Evolutionary conservation across 495 filamentous ascomycete genomes (phyloP), one percentile per base, ranked within the genome.

Genomic region (Talaromyces borbonicus): DNA sequence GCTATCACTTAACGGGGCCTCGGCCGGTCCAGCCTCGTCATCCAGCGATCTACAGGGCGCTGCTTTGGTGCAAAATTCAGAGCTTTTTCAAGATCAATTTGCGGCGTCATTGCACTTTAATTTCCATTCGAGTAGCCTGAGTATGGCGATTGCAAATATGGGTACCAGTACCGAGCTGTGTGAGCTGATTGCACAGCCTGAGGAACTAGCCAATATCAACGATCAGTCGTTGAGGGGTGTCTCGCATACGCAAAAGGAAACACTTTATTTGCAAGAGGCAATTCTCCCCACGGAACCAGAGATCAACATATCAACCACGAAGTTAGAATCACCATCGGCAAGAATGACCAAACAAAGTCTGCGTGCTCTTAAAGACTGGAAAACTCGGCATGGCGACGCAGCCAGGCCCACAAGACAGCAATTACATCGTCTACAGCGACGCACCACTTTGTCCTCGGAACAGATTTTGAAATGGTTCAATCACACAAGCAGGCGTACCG

Each of bases 381-480:
- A 35, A 46, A 33, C 8, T 2, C 16, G 24, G 16, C 29, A 46
- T 23, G 43, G 43, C 18, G 43, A 46, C 5, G 19, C 20, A 4
- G 11, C 43, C 11, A 46, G 15, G 18, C 43, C 43, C 1, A 33
- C 43, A 24, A 32, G 24, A 15, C 20, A 23, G 12, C 25, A 46
- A 20, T 15, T 46, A 12, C 16, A 36, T 6, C 27, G 30, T 8
- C 30, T 46, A 5, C 43, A 46, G 27, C 15, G 30, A n/a, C 16
- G 19, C 8, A 36, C 43, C 8, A 23, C 24, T 31, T 14, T 46
- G 22, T 46, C 43, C 5, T 2, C 31, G 0, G 43, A 35, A 12
- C 43, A 46, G 43, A 46, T 46, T 7, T 14, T 23, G 29, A 46
- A 46, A 6, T 46, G 43, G 43, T 46, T 46, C 30, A 19, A 8